Percentiles rank a stretch among this genome's conserved stretches.
Evolutionary conservation across 345 rosid genomes (phyloP).

Genomic region (Arabis hirsuta): DNA sequence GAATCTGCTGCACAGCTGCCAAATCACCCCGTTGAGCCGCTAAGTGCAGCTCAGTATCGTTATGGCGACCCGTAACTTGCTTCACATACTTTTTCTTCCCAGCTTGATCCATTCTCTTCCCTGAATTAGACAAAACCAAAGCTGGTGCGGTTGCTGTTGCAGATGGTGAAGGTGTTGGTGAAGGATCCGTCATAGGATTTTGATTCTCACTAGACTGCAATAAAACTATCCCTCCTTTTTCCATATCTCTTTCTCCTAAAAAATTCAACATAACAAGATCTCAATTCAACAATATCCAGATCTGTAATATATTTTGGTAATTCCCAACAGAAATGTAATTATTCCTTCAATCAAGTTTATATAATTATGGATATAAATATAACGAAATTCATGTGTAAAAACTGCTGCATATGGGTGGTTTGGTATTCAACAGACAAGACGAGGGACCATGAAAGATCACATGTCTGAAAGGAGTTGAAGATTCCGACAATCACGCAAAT

Average conservation of each 20-base stretch:
- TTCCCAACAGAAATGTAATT: slow-evolving; percentile 5
- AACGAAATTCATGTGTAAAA: slow-evolving; percentile 17
- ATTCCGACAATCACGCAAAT: slow-evolving; percentile 32
- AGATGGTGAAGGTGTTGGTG: slow-evolving; percentile 81
- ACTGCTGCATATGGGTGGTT: slow-evolving; percentile 34
- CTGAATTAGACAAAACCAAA: slow-evolving; percentile 74
- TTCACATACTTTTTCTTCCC: slow-evolving; percentile 92
- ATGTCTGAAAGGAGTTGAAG: slow-evolving; percentile 33
- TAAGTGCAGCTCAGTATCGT: slow-evolving; percentile 85
- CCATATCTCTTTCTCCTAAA: slow-evolving; percentile 66
- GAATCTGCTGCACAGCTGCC: slow-evolving; percentile 73
- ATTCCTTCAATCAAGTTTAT: slow-evolving; percentile 19
- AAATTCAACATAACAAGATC: slow-evolving; percentile 11
- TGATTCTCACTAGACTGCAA: slow-evolving; percentile 50
- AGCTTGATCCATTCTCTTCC: slow-evolving; percentile 91
- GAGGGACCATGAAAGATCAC: slow-evolving; percentile 33
- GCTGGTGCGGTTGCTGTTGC: slow-evolving; percentile 82
- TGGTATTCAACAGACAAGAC: slow-evolving; percentile 38
- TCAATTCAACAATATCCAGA: slow-evolving; percentile 28
- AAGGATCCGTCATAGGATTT: slow-evolving; percentile 53
- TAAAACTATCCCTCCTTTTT: slow-evolving; percentile 55
- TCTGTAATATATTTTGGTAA: slow-evolving; percentile 18
- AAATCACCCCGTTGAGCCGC: slow-evolving; percentile 90
- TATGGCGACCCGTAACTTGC: slow-evolving; percentile 90
- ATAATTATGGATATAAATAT: slow-evolving; percentile 21